phyloP scores from a whole-genome alignment of 768 basidiomycete genomes.

The Leucocoprinus birnbaumii region DNA sequence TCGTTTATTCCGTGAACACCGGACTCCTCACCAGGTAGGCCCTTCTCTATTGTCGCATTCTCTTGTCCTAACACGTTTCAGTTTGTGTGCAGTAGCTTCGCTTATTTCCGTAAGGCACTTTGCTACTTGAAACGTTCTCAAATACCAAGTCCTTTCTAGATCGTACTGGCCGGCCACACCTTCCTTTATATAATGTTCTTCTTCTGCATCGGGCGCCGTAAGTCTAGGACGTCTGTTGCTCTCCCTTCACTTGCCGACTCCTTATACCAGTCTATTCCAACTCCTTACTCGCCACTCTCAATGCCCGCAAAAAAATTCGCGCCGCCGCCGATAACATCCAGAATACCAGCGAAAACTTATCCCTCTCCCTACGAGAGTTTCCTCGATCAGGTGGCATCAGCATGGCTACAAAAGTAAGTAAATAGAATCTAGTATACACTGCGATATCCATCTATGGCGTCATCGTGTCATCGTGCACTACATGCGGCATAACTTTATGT shows the following conservation, averaged over 20 bases:
- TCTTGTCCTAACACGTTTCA: constrained; percentile 17
- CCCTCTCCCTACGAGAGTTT: constrained; percentile 36
- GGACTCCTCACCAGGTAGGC: constrained; percentile 36
- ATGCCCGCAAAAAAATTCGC: constrained; percentile 49
- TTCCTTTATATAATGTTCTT: constrained; percentile 61
- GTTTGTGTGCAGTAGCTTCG: constrained; percentile 53
- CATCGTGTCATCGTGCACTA: neutral
- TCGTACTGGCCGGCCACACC: constrained; percentile 40
- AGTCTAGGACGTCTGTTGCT: constrained; percentile 21
- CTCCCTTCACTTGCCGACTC: constrained; percentile 5
- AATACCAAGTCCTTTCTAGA: constrained; percentile 28
- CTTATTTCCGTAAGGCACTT: constrained; percentile 41
- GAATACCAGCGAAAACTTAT: constrained; percentile 37
- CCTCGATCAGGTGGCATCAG: constrained; percentile 24
- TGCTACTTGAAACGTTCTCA: neutral
- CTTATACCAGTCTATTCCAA: constrained; percentile 53
- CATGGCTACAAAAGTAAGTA: constrained; percentile 1
- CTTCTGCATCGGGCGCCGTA: constrained; percentile 57
- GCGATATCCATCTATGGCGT: neutral
- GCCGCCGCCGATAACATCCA: constrained; percentile 34
- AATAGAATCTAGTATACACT: neutral
- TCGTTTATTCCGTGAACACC: constrained; percentile 43
- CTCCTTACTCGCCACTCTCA: constrained; percentile 58
- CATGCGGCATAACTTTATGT: neutral
- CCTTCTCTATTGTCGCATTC: neutral